phyloP scores from a whole-genome alignment of 345 rosid species.

The Rhodamnia rubescens region DNA sequence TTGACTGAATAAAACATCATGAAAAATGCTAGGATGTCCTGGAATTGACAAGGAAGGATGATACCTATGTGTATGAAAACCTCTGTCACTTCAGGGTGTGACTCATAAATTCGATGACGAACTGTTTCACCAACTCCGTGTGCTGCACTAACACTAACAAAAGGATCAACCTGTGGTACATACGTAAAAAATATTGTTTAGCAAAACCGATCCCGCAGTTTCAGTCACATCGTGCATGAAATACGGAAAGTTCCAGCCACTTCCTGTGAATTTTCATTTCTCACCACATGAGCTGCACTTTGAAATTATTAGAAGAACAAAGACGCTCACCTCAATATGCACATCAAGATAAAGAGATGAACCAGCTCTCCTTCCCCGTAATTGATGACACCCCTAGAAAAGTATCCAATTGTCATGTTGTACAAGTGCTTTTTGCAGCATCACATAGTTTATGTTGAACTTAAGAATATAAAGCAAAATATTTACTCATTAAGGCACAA shows the following conservation, averaged over 20 bases:
- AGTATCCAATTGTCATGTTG: neutral
- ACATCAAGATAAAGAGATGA: slow-evolving; percentile 82
- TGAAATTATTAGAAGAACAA: neutral
- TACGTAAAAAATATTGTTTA: neutral
- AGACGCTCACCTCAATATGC: slow-evolving; percentile 75
- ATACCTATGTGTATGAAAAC: slow-evolving; percentile 94
- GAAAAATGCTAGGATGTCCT: neutral
- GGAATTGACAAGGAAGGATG: neutral
- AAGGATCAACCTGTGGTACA: slow-evolving; percentile 68
- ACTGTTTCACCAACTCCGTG: slow-evolving; percentile 84
- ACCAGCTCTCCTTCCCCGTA: slow-evolving; percentile 97
- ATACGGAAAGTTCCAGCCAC: neutral
- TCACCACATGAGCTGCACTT: neutral
- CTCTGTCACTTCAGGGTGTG: slow-evolving; percentile 73
- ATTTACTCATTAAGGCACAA: neutral
- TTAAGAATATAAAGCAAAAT: neutral
- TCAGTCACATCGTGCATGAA: neutral
- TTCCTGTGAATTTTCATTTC: neutral
- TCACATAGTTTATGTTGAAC: neutral
- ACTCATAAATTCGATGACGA: slow-evolving; percentile 49
- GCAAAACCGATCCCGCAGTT: neutral
- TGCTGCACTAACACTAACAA: slow-evolving; percentile 81
- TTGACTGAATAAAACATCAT: neutral
- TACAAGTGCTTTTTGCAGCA: neutral
- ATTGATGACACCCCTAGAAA: slow-evolving; percentile 80